A percentile compares a stretch with the other conserved stretches of the same genome.
Conservation (phyloP, 306 rosid genomes). For the Canavalia gladiata region DNA sequence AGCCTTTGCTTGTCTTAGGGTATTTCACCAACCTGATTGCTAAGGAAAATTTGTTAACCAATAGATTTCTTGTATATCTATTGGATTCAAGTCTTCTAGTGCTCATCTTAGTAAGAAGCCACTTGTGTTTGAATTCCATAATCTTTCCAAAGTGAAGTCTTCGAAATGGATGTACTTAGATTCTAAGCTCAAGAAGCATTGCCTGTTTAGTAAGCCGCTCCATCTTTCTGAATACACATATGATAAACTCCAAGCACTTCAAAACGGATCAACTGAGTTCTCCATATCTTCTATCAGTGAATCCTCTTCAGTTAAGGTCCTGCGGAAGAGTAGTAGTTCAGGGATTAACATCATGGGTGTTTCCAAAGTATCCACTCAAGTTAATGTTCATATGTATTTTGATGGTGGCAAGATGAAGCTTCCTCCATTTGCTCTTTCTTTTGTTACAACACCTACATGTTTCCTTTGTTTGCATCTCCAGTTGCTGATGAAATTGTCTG, state of each 20-base stretch:
- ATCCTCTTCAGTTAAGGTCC: constrained; percentile 65
- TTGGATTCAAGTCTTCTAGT: constrained; percentile 81
- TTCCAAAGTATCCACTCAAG: constrained; percentile 61
- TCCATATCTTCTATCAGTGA: constrained; percentile 47
- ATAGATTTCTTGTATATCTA: constrained; percentile 81
- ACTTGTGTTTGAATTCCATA: constrained; percentile 77
- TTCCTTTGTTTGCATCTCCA: constrained; percentile 85
- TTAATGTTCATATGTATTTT: constrained; percentile 49
- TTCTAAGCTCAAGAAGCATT: constrained; percentile 69
- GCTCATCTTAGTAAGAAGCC: constrained; percentile 66
- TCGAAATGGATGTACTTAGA: constrained; percentile 83
- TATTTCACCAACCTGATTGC: constrained; percentile 64
- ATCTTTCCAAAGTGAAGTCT: constrained; percentile 66
- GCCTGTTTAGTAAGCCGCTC: constrained; percentile 76
- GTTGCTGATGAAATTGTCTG: constrained; percentile 75
- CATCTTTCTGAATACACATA: constrained; percentile 87
- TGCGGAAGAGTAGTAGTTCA: constrained; percentile 62
- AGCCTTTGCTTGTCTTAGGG: constrained; percentile 66
- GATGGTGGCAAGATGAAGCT: constrained; percentile 60
- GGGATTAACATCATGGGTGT: constrained; percentile 67
- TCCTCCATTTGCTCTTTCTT: constrained; percentile 80
- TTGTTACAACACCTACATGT: constrained; percentile 85
- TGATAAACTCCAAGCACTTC: constrained; percentile 84
- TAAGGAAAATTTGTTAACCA: constrained; percentile 60
- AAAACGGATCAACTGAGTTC: constrained; percentile 60